Conservation (phyloP, 2,329 filamentous ascomycete species). For the Sarocladiaceae sp. region DNA sequence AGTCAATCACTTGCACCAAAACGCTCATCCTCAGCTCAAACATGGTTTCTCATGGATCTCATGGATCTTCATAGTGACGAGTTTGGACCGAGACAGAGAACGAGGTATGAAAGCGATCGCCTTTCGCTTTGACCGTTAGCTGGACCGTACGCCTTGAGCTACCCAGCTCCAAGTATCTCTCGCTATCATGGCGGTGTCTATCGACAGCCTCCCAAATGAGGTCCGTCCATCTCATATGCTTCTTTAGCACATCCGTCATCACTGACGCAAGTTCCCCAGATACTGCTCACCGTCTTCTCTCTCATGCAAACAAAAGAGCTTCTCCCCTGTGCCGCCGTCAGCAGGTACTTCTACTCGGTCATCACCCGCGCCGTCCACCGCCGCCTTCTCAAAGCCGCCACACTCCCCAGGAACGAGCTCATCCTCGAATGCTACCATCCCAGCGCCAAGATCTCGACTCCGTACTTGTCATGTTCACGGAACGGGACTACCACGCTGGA, state of each 20-base stretch:
- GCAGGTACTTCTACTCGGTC: conserved; percentile 56
- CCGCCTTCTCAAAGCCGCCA: conserved; percentile 42
- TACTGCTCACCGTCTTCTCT: conserved; percentile 44
- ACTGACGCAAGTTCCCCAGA: conserved; percentile 26
- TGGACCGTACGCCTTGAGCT: too few relatives aligned
- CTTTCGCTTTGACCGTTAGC: too few relatives aligned
- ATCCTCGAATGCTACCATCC: conserved; percentile 77
- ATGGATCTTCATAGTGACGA: not conserved
- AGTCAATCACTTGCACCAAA: not conserved
- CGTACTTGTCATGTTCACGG: conserved; percentile 61
- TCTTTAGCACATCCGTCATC: not conserved
- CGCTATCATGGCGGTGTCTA: too few relatives aligned
- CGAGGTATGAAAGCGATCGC: too few relatives aligned
- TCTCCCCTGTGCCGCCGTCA: conserved; percentile 51
- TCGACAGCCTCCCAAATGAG: conserved; percentile 3
- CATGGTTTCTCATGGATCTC: not conserved
- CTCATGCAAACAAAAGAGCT: conserved; percentile 43
- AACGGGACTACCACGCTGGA: conserved; percentile 43
- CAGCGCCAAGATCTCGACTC: conserved; percentile 59
- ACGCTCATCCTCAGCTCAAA: not conserved
- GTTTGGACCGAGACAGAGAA: not conserved
- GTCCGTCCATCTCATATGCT: not conserved
- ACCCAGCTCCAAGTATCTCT: too few relatives aligned
- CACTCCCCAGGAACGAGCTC: conserved; percentile 43
- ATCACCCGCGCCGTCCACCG: conserved; percentile 58